These are phyloP conservation scores for Corylus heterophylla DNA, from an alignment of 306 rosid genomes.

Conservation along the genomic window DNA sequence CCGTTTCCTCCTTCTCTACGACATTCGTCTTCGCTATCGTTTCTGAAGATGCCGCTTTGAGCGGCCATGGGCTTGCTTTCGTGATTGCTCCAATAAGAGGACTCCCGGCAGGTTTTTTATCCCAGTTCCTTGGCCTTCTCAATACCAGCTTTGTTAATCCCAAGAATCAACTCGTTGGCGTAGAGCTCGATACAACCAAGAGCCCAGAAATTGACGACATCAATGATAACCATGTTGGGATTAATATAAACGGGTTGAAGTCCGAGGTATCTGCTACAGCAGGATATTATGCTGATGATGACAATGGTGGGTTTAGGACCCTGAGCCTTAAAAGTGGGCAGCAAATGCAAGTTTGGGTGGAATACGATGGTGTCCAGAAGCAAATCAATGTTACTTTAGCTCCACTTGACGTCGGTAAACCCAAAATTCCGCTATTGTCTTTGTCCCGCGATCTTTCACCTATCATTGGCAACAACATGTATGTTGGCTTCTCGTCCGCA, in stretches of 20 bases:
- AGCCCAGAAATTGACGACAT: constrained; percentile 52
- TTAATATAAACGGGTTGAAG: constrained; percentile 50
- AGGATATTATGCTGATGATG: constrained; percentile 22
- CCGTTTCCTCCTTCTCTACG: constrained; percentile 53
- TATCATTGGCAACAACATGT: constrained; percentile 27
- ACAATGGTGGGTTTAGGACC: constrained; percentile 15
- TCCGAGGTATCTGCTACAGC: constrained; percentile 36
- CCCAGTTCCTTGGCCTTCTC: constrained; percentile 61
- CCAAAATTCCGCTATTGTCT: constrained; percentile 50
- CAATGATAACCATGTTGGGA: constrained; percentile 68
- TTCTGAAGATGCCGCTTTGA: constrained; percentile 29
- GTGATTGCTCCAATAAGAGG: constrained; percentile 51
- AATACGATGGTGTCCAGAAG: constrained; percentile 49
- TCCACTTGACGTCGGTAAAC: constrained; percentile 37
- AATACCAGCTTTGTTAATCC: constrained; percentile 42
- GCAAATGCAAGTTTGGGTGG: constrained; percentile 64
- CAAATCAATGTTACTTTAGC: constrained; percentile 54
- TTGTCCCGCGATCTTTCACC: constrained; percentile 40
- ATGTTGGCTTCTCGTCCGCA: constrained; percentile 72
- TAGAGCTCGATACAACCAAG: constrained; percentile 65
- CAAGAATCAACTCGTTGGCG: constrained; percentile 44
- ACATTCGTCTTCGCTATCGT: constrained; percentile 61
- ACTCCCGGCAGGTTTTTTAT: constrained; percentile 37
- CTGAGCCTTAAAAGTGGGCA: constrained; percentile 51
- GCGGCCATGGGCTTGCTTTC: constrained; percentile 68